Evolutionary conservation across 2,329 filamentous ascomycete genomes (phyloP), one percentile per base, ranked within the genome.

Genomic region (Verticillium dahliae): DNA sequence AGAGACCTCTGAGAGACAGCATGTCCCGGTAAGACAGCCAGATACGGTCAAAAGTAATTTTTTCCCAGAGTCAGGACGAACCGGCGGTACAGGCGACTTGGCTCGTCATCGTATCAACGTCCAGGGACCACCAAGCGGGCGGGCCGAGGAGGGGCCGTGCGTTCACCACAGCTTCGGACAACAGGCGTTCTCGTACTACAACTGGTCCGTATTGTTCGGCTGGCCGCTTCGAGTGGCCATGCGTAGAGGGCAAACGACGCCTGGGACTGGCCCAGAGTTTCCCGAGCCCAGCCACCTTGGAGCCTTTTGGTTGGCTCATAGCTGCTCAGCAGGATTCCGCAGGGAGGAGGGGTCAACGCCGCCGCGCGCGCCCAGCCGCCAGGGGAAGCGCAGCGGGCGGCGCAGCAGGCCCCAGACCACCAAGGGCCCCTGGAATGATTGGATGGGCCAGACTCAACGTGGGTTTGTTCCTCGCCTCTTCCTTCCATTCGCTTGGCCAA

Each of bases 251-350:
- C 59, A 57, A 60, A 59, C 57, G 14, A n/a, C 57, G 56, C 27
- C 38, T 35, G 45, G 62, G 61, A 63, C 52, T 63, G 64, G 64
- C 41, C 61, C 59, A 58, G 35, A 63, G 61, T 62, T 62, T 65
- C 33, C 62, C 45, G 58, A 45, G 45, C 38, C 13, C 60, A 59
- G 60, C 62, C 62, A 62, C 57, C 35, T 35, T 57, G 45, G 52
- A 27, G 55, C 50, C 62, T 22, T n/a, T 59, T 55, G 59, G 61
- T 18, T 45, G 60, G 34, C 39, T 61, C 22, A 58, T 50, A 27
- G 7, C 45, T 27, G n/a, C 22, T 50, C 45, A 50, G 45, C n/a
- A 18, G 45, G n/a, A 50, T 50, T 50, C 45, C 45, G n/a, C 18
- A 50, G 45, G 45, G 45, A 50, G 45, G 45, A 22, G 18, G 18